These are phyloP conservation scores for Linum trigynum DNA, from an alignment of 345 rosid genomes.

Conservation along the genomic window DNA sequence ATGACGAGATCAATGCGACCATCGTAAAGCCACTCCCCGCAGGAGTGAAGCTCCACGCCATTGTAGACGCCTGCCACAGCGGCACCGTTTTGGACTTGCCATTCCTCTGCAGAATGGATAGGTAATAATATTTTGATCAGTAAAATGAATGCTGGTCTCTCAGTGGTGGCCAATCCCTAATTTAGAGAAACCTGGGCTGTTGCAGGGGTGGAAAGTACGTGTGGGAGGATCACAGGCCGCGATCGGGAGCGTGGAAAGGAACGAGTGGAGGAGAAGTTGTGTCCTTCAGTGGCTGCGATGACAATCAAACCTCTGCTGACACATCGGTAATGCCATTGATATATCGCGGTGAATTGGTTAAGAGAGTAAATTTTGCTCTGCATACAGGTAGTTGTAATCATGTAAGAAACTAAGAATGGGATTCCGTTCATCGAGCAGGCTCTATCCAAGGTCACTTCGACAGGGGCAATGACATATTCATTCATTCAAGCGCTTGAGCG, in stretches of 20 bases:
- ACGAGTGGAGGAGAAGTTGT: slow-evolving; percentile 83
- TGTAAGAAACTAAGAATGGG: neutral
- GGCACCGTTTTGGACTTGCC: slow-evolving; percentile 86
- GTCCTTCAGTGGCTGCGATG: slow-evolving; percentile 89
- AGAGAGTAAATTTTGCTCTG: neutral
- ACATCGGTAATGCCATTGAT: slow-evolving; percentile 42
- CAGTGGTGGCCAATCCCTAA: neutral
- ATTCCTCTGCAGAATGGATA: slow-evolving; percentile 75
- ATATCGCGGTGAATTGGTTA: neutral
- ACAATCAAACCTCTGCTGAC: slow-evolving; percentile 74
- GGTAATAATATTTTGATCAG: slow-evolving; percentile 27
- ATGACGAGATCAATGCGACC: slow-evolving; percentile 74
- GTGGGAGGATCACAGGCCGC: slow-evolving; percentile 88
- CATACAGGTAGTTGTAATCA: neutral
- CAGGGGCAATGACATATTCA: slow-evolving; percentile 93
- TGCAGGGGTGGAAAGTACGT: slow-evolving; percentile 42
- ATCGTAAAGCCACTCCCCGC: slow-evolving; percentile 74
- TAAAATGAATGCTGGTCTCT: neutral
- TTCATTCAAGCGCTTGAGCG: slow-evolving; percentile 79
- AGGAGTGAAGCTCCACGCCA: slow-evolving; percentile 84
- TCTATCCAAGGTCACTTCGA: slow-evolving; percentile 53
- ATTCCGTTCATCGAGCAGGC: slow-evolving; percentile 40
- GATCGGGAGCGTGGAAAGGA: slow-evolving; percentile 75
- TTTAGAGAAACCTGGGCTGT: slow-evolving; percentile 4
- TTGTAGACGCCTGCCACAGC: slow-evolving; percentile 85